Evolutionary conservation across 352 stramenopile genomes (phyloP).

Genomic region (Pythium brachiatum): DNA sequence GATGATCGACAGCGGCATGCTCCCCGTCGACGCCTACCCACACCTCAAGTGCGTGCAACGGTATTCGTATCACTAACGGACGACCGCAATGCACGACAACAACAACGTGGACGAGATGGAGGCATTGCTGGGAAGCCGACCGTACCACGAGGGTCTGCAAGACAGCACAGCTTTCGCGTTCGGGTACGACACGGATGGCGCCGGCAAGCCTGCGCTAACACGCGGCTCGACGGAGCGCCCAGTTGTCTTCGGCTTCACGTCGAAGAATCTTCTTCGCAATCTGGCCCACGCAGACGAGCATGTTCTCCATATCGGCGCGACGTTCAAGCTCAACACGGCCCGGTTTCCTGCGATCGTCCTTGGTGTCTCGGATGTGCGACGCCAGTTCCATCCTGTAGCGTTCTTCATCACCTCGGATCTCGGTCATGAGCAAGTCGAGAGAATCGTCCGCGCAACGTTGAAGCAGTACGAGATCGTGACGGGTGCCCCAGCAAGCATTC

Average conservation of each 20-base stretch:
- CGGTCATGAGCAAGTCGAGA: constrained; percentile 1
- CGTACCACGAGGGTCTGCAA: background rate
- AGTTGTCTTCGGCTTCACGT: background rate
- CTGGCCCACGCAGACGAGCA: background rate
- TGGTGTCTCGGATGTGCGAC: background rate
- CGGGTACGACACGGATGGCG: background rate
- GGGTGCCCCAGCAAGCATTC: background rate
- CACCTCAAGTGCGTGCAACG: background rate
- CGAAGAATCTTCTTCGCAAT: background rate
- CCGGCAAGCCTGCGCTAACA: background rate
- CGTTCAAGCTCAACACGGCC: constrained; percentile 10
- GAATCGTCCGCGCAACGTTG: background rate
- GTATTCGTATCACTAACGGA: constrained; percentile 7
- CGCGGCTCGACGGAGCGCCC: background rate
- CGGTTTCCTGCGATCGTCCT: constrained; percentile 4
- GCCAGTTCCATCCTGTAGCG: constrained; percentile 9
- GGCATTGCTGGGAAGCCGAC: background rate
- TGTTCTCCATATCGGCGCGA: constrained; percentile 7
- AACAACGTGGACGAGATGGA: no score
- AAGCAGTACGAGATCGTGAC: background rate
- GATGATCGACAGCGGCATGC: constrained; percentile 7
- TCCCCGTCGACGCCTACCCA: background rate
- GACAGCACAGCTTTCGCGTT: background rate
- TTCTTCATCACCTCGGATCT: constrained; percentile 7
- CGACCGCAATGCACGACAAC: constrained; percentile 7